phyloP scores from a whole-genome alignment of 768 basidiomycete species.

The Suillus occidentalis region DNA sequence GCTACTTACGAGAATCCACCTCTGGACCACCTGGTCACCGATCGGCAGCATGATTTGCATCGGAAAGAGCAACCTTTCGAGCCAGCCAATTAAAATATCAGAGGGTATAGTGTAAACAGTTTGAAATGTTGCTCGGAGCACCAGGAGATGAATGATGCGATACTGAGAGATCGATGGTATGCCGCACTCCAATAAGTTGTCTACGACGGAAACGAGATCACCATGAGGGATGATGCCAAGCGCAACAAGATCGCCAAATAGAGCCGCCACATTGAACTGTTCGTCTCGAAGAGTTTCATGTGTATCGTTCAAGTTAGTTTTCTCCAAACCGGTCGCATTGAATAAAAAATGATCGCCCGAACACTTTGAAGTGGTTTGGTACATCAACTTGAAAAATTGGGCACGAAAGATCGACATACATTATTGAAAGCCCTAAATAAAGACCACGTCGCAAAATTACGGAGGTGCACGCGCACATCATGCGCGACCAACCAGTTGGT shows the following conservation, averaged over 20 bases:
- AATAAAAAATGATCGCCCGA: not conserved
- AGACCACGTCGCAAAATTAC: not conserved
- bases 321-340: constrained; percentile 5
- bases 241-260: constrained; percentile 8
- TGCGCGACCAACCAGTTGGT: not conserved
- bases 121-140: constrained; percentile 4
- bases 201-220: not conserved
- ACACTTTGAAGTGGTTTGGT: not conserved
- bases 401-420: not conserved
- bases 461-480: not conserved
- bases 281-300: not conserved
- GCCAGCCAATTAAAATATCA: constrained; percentile 1
- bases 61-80: not conserved
- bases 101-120: not conserved
- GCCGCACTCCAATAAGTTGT: not conserved
- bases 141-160: constrained; percentile 6
- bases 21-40: constrained; percentile 1
- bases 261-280: not conserved
- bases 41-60: not conserved
- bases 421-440: not conserved
- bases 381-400: not conserved
- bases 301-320: not conserved
- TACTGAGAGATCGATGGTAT: constrained; percentile 4
- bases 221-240: not conserved
- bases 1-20: constrained; percentile 8